Conservation (phyloP, 2,329 filamentous ascomycete genomes). For the Colletotrichum karsti region DNA sequence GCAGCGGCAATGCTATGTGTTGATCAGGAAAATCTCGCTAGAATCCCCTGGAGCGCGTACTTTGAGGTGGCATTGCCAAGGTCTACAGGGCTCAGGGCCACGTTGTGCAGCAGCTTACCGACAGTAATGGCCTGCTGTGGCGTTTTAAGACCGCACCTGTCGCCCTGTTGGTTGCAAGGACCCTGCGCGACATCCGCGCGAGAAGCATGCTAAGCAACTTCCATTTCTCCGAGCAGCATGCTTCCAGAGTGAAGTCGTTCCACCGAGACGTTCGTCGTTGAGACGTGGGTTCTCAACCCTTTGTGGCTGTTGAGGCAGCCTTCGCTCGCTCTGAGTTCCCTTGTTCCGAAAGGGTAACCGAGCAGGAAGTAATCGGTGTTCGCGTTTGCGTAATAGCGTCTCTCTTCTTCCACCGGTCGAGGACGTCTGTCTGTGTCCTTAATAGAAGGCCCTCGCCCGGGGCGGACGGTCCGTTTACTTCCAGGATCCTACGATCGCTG, state of each 20-base stretch:
- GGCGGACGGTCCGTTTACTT: too few species aligned
- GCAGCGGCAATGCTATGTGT: neutral
- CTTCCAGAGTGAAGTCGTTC: slow-evolving; percentile 8
- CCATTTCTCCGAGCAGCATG: slow-evolving; percentile 22
- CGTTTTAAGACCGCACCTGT: neutral
- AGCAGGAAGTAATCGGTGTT: too few species aligned
- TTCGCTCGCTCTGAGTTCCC: neutral
- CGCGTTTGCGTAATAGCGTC: too few species aligned
- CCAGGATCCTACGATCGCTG: neutral
- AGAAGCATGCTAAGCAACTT: slow-evolving; percentile 10
- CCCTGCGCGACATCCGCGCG: neutral
- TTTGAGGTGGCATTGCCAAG: slow-evolving; percentile 15
- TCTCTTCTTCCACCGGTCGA: too few species aligned
- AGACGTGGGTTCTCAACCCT: slow-evolving; percentile 15
- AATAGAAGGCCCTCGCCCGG: too few species aligned
- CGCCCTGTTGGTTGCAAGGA: slow-evolving; percentile 1
- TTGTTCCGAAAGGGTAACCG: neutral
- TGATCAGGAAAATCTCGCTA: neutral
- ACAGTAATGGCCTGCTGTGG: slow-evolving; percentile 9
- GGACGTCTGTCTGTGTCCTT: too few species aligned
- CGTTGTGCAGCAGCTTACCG: slow-evolving; percentile 8
- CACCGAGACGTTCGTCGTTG: slow-evolving; percentile 10
- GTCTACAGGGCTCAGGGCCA: slow-evolving; percentile 11
- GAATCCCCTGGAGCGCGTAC: neutral
- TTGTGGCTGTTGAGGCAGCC: slow-evolving; percentile 7